A percentile compares a stretch with the other conserved stretches of the same genome.
Evolutionary conservation across 2,329 filamentous ascomycete genomes (phyloP).

Genomic region (Elsinoe arachidis): DNA sequence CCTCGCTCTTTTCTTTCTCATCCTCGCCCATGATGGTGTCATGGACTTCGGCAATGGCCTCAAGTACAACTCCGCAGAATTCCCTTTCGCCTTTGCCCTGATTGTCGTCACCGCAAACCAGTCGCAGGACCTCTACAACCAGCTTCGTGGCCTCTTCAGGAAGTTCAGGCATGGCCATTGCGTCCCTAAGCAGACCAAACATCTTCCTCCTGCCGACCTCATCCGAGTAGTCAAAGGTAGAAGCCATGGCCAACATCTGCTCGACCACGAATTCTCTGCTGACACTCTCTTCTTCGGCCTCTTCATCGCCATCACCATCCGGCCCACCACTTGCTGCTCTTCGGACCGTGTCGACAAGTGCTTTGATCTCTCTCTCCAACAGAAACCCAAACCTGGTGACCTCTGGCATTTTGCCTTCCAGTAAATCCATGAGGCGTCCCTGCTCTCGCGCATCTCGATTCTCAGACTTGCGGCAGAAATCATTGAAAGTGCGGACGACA

Average conservation of each 20-base stretch:
- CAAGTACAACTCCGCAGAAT: slow-evolving; percentile 76
- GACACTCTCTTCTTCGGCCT: slow-evolving; percentile 70
- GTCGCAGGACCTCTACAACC: slow-evolving; percentile 68
- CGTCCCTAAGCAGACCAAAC: slow-evolving; percentile 82
- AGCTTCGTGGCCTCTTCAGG: slow-evolving; percentile 91
- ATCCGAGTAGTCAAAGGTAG: slow-evolving; percentile 93
- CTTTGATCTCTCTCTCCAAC: slow-evolving; percentile 69
- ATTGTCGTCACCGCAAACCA: slow-evolving; percentile 68
- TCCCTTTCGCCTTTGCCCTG: slow-evolving; percentile 67
- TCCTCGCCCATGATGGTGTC: slow-evolving; percentile 75
- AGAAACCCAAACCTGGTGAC: slow-evolving; percentile 85
- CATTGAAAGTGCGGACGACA: slow-evolving; percentile 84
- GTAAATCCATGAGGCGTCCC: slow-evolving; percentile 62
- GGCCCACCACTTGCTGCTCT: slow-evolving; percentile 38
- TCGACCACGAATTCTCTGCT: slow-evolving; percentile 95
- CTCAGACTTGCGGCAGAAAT: slow-evolving; percentile 71
- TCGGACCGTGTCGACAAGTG: slow-evolving; percentile 55
- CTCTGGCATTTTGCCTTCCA: slow-evolving; percentile 92
- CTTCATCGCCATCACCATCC: slow-evolving; percentile 50
- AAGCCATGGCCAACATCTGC: slow-evolving; percentile 83
- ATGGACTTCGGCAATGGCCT: slow-evolving; percentile 93
- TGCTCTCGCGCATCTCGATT: slow-evolving; percentile 36
- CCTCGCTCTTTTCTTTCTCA: slow-evolving; percentile 44
- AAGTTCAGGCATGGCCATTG: slow-evolving; percentile 74
- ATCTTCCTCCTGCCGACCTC: slow-evolving; percentile 93